Conservation (phyloP, 1,139 yeast genomes). For the Taphrina sp. region DNA sequence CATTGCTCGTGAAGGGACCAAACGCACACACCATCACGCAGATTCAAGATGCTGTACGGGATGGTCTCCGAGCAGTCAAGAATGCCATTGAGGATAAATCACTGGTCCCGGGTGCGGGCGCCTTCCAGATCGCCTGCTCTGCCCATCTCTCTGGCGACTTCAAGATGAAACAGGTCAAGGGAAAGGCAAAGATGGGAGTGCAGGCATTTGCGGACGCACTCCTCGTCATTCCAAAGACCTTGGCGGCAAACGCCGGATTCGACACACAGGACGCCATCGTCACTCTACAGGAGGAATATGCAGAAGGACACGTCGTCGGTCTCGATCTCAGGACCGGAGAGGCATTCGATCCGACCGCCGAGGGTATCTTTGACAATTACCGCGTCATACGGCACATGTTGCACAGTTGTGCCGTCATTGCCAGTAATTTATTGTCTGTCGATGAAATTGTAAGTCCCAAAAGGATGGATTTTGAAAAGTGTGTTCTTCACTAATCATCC, state of each 20-base stretch:
- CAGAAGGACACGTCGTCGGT: constrained; percentile 81
- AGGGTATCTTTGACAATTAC: constrained; percentile 95
- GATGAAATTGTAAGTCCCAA: constrained; percentile 69
- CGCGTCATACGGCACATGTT: constrained; percentile 91
- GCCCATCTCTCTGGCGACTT: constrained; percentile 58
- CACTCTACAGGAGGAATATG: constrained; percentile 84
- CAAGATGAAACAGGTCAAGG: constrained; percentile 58
- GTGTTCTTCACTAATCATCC: background rate
- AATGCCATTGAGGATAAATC: constrained; percentile 82
- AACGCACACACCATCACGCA: constrained; percentile 85
- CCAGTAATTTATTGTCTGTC: constrained; percentile 85
- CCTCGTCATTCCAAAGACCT: constrained; percentile 85
- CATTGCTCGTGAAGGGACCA: constrained; percentile 88
- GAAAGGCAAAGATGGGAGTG: constrained; percentile 85
- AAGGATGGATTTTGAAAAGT: background rate
- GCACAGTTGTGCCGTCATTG: constrained; percentile 90
- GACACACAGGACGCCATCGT: constrained; percentile 89
- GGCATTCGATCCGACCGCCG: constrained; percentile 90
- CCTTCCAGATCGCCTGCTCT: constrained; percentile 82
- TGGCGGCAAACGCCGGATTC: constrained; percentile 88
- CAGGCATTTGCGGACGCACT: constrained; percentile 92
- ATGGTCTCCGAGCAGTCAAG: constrained; percentile 91
- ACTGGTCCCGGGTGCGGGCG: constrained; percentile 96
- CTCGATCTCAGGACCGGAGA: constrained; percentile 89
- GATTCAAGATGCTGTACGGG: constrained; percentile 94